These are phyloP conservation scores for Moesziomyces aphidis DNA, from an alignment of 1,284 basidiomycete genomes.

Conservation along the genomic window DNA sequence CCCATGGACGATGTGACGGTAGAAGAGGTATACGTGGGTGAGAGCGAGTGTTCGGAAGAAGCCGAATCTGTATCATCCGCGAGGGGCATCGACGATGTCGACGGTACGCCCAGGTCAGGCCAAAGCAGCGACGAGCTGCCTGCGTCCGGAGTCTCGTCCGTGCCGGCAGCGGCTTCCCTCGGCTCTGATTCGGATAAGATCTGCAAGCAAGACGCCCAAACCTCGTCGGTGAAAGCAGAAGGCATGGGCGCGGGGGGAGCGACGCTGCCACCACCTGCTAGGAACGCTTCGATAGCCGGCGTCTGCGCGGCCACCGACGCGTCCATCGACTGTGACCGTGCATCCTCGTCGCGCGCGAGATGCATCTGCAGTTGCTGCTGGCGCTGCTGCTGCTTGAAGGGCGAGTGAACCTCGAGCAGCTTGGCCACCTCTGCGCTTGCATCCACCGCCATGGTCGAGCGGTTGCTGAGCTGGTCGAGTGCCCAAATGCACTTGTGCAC, in stretches of 20 bases:
- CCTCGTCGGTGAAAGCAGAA: conserved; percentile 15
- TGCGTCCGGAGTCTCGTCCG: neutral
- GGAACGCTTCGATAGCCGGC: neutral
- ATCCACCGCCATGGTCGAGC: conserved; percentile 29
- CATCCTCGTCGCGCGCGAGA: neutral
- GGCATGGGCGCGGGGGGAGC: neutral
- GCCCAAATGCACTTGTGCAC: conserved; percentile 45
- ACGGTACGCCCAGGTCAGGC: neutral
- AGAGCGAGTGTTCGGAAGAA: conserved; percentile 24
- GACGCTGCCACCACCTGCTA: neutral
- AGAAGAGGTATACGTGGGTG: conserved; percentile 16
- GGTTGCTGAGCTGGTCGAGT: conserved; percentile 34
- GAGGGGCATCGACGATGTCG: neutral
- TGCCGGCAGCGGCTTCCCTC: no score
- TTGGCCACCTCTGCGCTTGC: conserved; percentile 21
- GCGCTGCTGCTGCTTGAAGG: conserved; percentile 12
- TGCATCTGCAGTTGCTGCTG: conserved; percentile 4
- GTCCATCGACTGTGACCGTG: neutral
- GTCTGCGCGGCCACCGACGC: neutral
- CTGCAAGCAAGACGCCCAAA: conserved; percentile 33
- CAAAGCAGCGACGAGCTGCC: neutral
- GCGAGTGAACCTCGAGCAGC: conserved; percentile 25
- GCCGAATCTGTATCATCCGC: conserved; percentile 3
- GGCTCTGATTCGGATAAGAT: conserved; percentile 7
- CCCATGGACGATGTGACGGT: conserved; percentile 12